Percentiles rank a stretch among this genome's conserved stretches.
Conservation (phyloP, 441 rosid species). For the Melastoma candidum region DNA sequence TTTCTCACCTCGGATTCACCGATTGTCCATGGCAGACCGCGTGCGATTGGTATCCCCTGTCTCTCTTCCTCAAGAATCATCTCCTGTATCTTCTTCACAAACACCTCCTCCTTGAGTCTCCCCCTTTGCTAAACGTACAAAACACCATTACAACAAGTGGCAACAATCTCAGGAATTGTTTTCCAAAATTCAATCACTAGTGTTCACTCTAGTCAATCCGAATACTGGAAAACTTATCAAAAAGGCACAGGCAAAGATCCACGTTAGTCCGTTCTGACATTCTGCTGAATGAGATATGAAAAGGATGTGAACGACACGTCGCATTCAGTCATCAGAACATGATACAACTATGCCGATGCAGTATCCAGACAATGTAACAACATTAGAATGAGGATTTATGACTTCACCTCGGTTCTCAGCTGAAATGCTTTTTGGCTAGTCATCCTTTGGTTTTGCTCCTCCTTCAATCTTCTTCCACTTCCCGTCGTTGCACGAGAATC, state of each 20-base stretch:
- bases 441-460: constrained; percentile 45
- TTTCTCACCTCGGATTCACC: constrained; percentile 83
- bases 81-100: constrained; percentile 62
- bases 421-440: constrained; percentile 70
- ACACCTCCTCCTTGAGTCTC: constrained; percentile 71
- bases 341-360: too few relatives aligned
- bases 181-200: neutral
- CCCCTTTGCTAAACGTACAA: constrained; percentile 68
- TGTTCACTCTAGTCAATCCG: too few relatives aligned
- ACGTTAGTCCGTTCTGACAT: too few relatives aligned
- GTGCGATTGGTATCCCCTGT: constrained; percentile 53
- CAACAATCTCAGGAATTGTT: neutral
- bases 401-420: constrained; percentile 75
- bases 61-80: constrained; percentile 59
- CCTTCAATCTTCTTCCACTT: constrained; percentile 65
- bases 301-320: too few relatives aligned
- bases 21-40: constrained; percentile 95
- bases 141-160: constrained; percentile 13
- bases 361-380: too few relatives aligned
- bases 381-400: neutral
- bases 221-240: too few relatives aligned
- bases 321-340: too few relatives aligned
- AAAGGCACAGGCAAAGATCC: too few relatives aligned
- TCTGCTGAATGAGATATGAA: too few relatives aligned
- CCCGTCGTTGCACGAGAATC: constrained; percentile 47